phyloP scores from a whole-genome alignment of 257 asterid genomes.

The Gynochthodes officinalis region DNA sequence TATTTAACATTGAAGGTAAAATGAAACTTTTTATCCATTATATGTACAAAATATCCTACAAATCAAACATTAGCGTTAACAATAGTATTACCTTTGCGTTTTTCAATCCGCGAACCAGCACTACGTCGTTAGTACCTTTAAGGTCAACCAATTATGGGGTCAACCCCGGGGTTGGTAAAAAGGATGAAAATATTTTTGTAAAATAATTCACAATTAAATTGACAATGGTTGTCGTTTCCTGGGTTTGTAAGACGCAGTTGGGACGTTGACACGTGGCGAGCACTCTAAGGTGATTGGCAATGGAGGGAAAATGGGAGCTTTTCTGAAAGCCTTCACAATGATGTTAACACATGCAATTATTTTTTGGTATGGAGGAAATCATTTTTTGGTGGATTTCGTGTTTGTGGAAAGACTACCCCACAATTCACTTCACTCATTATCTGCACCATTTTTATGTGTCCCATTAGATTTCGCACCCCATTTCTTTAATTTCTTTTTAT shows the following conservation, averaged over 20 bases:
- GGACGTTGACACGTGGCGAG: constrained; percentile 46
- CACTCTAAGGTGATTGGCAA: constrained; percentile 31
- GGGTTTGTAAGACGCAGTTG: constrained; percentile 29
- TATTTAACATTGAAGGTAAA: too few species aligned
- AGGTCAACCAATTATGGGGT: too few species aligned
- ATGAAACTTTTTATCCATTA: too few species aligned
- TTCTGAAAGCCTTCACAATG: constrained; percentile 19
- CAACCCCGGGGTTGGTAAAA: too few species aligned
- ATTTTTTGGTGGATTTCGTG: constrained; percentile 34
- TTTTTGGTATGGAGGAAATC: constrained; percentile 15
- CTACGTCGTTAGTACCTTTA: too few species aligned
- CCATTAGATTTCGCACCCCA: constrained; percentile 39
- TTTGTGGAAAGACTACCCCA: constrained; percentile 40
- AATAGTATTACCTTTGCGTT: too few species aligned
- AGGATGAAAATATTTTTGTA: too few species aligned
- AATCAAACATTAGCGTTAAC: too few species aligned
- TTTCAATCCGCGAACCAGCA: too few species aligned
- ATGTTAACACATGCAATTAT: constrained; percentile 22
- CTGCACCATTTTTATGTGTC: constrained; percentile 41
- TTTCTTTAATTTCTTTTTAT: constrained; percentile 9
- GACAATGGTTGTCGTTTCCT: constrained; percentile 9
- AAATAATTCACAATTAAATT: background rate
- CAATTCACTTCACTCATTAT: constrained; percentile 44
- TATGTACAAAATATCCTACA: too few species aligned
- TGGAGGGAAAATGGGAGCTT: constrained; percentile 28